A percentile compares a stretch with the other conserved stretches of the same genome.
Conservation (phyloP, 192 early-diverging fungal species). For the Gaertneriomyces sp. region DNA sequence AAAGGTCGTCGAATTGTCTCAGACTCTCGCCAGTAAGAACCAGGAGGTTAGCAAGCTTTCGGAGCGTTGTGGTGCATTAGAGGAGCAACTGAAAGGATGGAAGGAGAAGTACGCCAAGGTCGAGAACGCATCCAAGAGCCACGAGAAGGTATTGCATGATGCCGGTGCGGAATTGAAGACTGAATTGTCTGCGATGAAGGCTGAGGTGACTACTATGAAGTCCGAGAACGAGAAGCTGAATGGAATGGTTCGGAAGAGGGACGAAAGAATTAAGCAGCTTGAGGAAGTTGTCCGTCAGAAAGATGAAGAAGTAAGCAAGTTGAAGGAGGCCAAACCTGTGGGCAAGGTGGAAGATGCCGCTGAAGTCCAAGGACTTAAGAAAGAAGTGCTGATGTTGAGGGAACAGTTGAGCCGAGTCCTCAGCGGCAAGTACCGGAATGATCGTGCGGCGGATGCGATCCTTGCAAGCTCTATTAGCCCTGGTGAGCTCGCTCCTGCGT, state of each 20-base stretch:
- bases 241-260: constrained; percentile 58
- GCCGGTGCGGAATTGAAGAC: constrained; percentile 59
- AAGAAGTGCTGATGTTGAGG: constrained; percentile 66
- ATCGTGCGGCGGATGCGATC: constrained; percentile 44
- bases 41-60: constrained; percentile 65
- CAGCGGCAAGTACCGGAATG: constrained; percentile 58
- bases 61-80: constrained; percentile 58
- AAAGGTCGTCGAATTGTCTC: constrained; percentile 95
- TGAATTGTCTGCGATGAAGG: constrained; percentile 53
- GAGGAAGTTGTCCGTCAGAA: constrained; percentile 49
- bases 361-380: constrained; percentile 59
- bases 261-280: constrained; percentile 60
- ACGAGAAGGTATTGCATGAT: constrained; percentile 43
- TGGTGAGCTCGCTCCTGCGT: background rate
- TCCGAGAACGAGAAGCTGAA: constrained; percentile 58
- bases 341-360: constrained; percentile 59
- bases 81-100: constrained; percentile 62
- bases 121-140: constrained; percentile 53
- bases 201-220: constrained; percentile 54
- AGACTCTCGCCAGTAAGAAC: constrained; percentile 60
- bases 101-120: constrained; percentile 69
- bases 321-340: constrained; percentile 45
- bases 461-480: constrained; percentile 22
- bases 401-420: constrained; percentile 70
- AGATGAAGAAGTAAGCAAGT: constrained; percentile 65